Evolutionary conservation across 2,329 filamentous ascomycete species (phyloP).

Genomic region (Arthroderma sp.): DNA sequence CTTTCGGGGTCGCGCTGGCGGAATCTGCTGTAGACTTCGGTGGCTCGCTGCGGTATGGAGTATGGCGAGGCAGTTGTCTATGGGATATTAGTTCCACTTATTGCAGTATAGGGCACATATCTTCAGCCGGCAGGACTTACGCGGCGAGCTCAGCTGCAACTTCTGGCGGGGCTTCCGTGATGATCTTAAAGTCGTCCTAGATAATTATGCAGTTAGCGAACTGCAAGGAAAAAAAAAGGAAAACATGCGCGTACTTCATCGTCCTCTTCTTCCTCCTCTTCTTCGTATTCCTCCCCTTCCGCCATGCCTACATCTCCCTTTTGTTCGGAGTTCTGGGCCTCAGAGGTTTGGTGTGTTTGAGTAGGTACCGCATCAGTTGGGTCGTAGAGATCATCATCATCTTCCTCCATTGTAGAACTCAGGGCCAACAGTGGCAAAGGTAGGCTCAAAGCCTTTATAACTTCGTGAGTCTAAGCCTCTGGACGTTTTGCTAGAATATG

Average conservation of each 20-base stretch:
- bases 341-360: slow-evolving; percentile 22
- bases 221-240: neutral
- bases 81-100: slow-evolving; percentile 8
- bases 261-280: slow-evolving; percentile 33
- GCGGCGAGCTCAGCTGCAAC: slow-evolving; percentile 24
- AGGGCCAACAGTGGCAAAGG: neutral
- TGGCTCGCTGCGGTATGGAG: slow-evolving; percentile 27
- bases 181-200: slow-evolving; percentile 40
- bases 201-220: neutral
- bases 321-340: slow-evolving; percentile 17
- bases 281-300: slow-evolving; percentile 25
- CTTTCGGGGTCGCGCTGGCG: slow-evolving; percentile 18
- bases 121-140: neutral
- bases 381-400: slow-evolving; percentile 38
- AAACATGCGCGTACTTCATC: slow-evolving; percentile 25
- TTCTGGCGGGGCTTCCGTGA: slow-evolving; percentile 37
- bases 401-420: slow-evolving; percentile 32
- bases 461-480: too few relatives aligned
- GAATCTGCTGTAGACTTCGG: neutral
- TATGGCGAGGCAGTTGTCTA: slow-evolving; percentile 31
- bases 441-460: neutral
- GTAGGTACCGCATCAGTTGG: slow-evolving; percentile 28
- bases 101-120: slow-evolving; percentile 5
- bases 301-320: slow-evolving; percentile 25
- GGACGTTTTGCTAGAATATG: too few relatives aligned